Evolutionary conservation across 352 stramenopile species (phyloP), one percentile per base, ranked within the genome.

Genomic region (Phytophthora hybrid): DNA sequence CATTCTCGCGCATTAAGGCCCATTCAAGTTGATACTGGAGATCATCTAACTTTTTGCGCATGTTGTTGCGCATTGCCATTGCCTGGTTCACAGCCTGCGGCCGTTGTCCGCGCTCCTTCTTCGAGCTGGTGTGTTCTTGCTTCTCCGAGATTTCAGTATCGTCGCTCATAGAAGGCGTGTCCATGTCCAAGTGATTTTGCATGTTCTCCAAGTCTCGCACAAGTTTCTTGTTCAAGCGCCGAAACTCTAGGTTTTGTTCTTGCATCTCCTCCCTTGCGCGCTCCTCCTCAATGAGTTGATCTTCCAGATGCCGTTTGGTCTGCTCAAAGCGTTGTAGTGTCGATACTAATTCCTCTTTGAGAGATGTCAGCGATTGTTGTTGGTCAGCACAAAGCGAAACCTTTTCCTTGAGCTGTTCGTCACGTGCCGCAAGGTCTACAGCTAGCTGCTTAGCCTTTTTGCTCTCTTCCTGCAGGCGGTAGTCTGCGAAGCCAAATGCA

Each of bases 241-340:
- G 83, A 59, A 93, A 88, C 53, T 92, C 87, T 29, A 94, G 63
- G 46, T 87, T 92, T 53, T 93, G 78, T 47, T 95, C 87, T 58
- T 95, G 88, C 57, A 88, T 78, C 41, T 93, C 87, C 57, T 94
- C 88, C 4, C 84, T 63, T 32, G 78, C 74, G 16, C 84, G 83
- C 63, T 95, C 88, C 58, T 95, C 88, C 60, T 92, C 85, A 41
- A 85, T 81, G 8, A 95, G 78, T 52, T 94, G 87, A 71, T 95
- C 88, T 75, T 95, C 87, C 2, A 94, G 63, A 52, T 93, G 83
- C 2, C 88, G 84, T 56, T 93, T 95, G 3, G 82, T 90, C 52
- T 93, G 85, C 21, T 93, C 85, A 16, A 84, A 89, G 2, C 83
- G 82, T 60, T 87, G 83, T 34, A 89, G 59, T 10, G 78, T 81